phyloP scores from a whole-genome alignment of 495 filamentous ascomycete species.

The Parathielavia appendiculata region DNA sequence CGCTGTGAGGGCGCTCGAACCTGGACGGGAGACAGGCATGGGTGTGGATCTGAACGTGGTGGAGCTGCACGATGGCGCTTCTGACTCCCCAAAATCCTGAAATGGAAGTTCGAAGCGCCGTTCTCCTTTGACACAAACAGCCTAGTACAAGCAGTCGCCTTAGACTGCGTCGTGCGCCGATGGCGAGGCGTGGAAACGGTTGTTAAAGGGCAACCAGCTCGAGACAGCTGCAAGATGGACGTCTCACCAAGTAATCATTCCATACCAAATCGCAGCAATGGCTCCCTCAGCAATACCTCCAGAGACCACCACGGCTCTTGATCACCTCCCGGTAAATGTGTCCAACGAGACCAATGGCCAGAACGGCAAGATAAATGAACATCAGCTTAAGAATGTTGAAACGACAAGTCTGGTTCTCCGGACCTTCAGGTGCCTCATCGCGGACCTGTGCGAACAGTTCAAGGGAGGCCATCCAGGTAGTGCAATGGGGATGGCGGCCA shows the following conservation, averaged over 20 bases:
- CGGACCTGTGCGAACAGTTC: slow-evolving; percentile 5
- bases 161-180: not conserved
- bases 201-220: not conserved
- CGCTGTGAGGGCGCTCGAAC: too few species aligned
- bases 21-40: too few species aligned
- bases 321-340: not conserved
- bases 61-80: not conserved
- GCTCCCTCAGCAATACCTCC: not conserved
- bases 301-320: not conserved
- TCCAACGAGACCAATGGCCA: not conserved
- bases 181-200: not conserved
- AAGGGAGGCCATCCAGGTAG: slow-evolving; percentile 4
- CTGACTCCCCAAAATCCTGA: not conserved
- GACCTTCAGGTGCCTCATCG: slow-evolving; percentile 1
- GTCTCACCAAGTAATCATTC: not conserved
- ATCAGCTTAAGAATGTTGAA: not conserved
- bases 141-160: not conserved
- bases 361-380: not conserved
- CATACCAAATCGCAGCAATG: not conserved
- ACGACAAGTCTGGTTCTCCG: slow-evolving; percentile 1
- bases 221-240: not conserved
- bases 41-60: not conserved
- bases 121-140: not conserved
- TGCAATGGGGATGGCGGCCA: slow-evolving; percentile 52
- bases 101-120: not conserved